These are phyloP conservation scores for Nephelium lappaceum DNA, from an alignment of 345 rosid genomes.

Conservation along the genomic window DNA sequence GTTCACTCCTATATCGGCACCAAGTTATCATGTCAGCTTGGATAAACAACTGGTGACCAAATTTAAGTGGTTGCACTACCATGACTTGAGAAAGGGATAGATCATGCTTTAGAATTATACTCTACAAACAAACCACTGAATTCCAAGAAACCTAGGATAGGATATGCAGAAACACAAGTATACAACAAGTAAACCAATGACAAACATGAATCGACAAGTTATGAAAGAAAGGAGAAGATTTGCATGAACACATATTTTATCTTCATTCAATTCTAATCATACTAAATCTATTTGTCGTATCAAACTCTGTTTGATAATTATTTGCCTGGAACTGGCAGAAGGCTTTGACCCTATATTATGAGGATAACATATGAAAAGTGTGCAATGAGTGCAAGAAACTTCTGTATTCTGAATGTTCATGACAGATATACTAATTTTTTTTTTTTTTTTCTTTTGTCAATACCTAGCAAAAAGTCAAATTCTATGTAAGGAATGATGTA, in stretches of 20 bases:
- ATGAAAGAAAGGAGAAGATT: neutral
- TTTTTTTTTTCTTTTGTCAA: neutral
- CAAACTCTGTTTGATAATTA: neutral
- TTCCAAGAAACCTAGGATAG: neutral
- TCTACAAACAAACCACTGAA: too few species aligned
- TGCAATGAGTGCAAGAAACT: neutral
- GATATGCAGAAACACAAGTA: neutral
- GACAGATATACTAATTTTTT: neutral
- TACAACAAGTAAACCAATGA: neutral
- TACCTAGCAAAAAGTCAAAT: neutral
- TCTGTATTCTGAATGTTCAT: neutral
- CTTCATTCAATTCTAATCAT: neutral
- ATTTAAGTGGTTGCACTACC: too few species aligned
- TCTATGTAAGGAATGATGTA: neutral
- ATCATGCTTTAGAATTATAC: too few species aligned
- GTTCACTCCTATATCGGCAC: too few species aligned
- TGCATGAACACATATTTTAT: neutral
- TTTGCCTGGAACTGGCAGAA: neutral
- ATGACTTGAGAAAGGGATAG: too few species aligned
- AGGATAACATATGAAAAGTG: neutral
- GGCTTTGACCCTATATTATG: neutral
- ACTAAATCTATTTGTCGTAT: neutral
- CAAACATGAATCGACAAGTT: neutral
- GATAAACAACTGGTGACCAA: too few species aligned
- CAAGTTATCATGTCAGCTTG: too few species aligned